phyloP scores from a whole-genome alignment of 306 rosid species.

The Potentilla sterilis region DNA sequence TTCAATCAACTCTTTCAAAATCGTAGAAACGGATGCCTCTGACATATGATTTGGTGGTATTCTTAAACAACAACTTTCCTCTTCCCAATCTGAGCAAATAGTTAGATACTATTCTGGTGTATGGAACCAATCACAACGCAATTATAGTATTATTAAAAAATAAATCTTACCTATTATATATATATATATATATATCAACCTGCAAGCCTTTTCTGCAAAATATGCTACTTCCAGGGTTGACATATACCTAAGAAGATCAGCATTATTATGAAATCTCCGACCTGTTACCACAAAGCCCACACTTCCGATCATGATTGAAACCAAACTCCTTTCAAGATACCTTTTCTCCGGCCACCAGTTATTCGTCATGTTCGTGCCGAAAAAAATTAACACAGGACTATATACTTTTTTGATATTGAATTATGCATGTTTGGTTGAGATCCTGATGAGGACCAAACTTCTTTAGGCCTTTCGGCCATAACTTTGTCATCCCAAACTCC shows the following conservation, averaged over 20 bases:
- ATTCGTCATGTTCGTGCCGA: constrained; percentile 15
- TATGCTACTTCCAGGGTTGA: background rate
- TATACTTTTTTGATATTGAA: constrained; percentile 11
- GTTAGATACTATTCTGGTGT: no score
- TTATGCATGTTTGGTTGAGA: constrained; percentile 27
- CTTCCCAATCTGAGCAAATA: no score
- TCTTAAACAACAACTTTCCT: no score
- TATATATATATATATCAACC: background rate
- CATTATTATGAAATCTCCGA: background rate
- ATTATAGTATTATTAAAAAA: no score
- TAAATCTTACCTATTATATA: no score
- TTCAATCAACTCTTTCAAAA: no score
- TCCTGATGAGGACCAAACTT: constrained; percentile 36
- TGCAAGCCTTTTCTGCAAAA: background rate
- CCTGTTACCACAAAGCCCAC: background rate
- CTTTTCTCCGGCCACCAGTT: constrained; percentile 23
- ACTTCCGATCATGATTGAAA: background rate
- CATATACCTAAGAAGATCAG: background rate
- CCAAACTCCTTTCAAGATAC: constrained; percentile 12
- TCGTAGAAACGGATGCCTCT: no score
- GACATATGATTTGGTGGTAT: no score
- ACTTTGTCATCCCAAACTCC: constrained; percentile 18
- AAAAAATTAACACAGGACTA: constrained; percentile 5
- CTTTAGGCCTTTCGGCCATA: constrained; percentile 14
- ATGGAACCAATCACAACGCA: no score